Percentiles rank a stretch among this genome's conserved stretches.
These are phyloP conservation scores for Trichoderma atroviride DNA, from an alignment of 2,329 filamentous ascomycete species.

Conservation along the genomic window DNA sequence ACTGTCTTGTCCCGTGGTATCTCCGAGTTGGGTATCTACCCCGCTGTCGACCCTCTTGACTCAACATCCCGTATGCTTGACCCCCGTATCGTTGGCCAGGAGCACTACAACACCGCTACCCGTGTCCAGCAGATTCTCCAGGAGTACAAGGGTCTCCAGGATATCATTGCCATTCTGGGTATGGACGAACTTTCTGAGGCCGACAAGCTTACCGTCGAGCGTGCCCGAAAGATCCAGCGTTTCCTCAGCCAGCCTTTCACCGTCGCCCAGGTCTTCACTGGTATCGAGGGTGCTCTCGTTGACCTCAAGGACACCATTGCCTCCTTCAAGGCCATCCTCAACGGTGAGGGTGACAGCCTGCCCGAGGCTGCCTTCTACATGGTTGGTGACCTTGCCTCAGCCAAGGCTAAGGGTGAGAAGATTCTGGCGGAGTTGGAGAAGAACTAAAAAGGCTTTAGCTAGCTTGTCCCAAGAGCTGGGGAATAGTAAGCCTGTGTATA, in stretches of 20 bases:
- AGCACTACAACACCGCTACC: conserved; percentile 94
- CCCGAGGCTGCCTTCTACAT: conserved; percentile 97
- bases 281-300: conserved; percentile 94
- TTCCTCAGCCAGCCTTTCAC: conserved; percentile 99
- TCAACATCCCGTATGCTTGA: conserved; percentile 99
- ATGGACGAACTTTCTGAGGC: conserved; percentile 99
- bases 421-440: conserved; percentile 93
- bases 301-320: conserved; percentile 98
- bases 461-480: conserved; percentile 42
- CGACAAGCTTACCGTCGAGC: conserved; percentile 99
- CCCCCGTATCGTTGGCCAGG: conserved; percentile 95
- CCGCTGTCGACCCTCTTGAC: conserved; percentile 98
- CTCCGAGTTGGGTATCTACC: conserved; percentile 99
- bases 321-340: conserved; percentile 96
- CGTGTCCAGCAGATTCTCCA: conserved; percentile 99
- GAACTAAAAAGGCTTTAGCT: conserved; percentile 48
- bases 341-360: conserved; percentile 92
- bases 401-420: conserved; percentile 98
- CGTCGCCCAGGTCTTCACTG: conserved; percentile 79
- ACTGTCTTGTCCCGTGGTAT: conserved; percentile 99
- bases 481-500: conserved; percentile 56
- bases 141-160: conserved; percentile 99
- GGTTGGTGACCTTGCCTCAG: conserved; percentile 94
- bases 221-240: conserved; percentile 99
- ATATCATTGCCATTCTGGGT: conserved; percentile 99